phyloP scores from a whole-genome alignment of 345 rosid species.

The Sisymbrium irio region DNA sequence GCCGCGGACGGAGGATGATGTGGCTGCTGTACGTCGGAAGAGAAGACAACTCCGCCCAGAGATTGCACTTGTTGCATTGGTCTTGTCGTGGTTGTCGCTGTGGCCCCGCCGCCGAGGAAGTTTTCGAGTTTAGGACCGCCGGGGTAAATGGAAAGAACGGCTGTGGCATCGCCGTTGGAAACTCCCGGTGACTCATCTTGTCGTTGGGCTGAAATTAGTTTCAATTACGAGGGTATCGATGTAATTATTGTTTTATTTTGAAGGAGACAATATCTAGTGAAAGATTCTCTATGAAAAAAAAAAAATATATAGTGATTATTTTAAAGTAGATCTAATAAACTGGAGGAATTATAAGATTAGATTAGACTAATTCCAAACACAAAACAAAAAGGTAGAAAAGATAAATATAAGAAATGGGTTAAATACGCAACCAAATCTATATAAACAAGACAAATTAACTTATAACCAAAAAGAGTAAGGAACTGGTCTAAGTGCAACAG shows the following conservation, averaged over 20 bases:
- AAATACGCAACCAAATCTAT: background rate
- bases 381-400: background rate
- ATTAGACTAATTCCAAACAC: constrained; percentile 19
- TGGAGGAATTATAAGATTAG: background rate
- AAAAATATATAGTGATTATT: background rate
- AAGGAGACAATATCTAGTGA: constrained; percentile 33
- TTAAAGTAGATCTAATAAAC: background rate
- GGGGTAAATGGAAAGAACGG: constrained; percentile 50
- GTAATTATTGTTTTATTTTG: constrained; percentile 13
- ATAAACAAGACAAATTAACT: background rate
- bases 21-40: constrained; percentile 29
- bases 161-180: constrained; percentile 31
- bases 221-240: background rate
- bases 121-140: constrained; percentile 70
- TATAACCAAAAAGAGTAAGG: constrained; percentile 9
- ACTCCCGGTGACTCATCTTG: constrained; percentile 31
- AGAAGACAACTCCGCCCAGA: constrained; percentile 29
- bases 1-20: constrained; percentile 30
- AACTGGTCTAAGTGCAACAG: constrained; percentile 19
- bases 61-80: constrained; percentile 33
- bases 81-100: constrained; percentile 26
- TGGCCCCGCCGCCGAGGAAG: constrained; percentile 51
- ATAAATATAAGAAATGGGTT: background rate
- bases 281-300: constrained; percentile 15
- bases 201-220: constrained; percentile 11